Conservation (phyloP, 345 rosid genomes). For the Geranium rotundifolium region DNA sequence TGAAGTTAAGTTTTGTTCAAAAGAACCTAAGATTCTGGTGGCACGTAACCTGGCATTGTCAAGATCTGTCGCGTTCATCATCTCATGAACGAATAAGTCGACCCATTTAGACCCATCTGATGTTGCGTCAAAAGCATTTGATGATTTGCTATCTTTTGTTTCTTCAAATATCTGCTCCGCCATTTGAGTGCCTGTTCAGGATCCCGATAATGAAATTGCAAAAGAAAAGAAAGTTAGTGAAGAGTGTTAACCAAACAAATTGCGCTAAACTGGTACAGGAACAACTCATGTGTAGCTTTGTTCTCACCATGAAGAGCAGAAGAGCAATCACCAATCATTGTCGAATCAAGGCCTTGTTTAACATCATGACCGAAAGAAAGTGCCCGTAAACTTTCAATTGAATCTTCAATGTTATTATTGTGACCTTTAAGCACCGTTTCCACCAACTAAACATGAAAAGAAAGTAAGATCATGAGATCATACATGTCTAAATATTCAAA, state of each 20-base stretch:
- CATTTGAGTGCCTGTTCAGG: slow-evolving; percentile 14
- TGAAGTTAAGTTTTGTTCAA: slow-evolving; percentile 23
- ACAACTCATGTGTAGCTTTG: slow-evolving; percentile 13
- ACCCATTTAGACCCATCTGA: slow-evolving; percentile 34
- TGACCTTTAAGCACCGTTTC: slow-evolving; percentile 19
- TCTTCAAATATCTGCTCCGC: slow-evolving; percentile 9
- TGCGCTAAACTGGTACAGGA: background rate
- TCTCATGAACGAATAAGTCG: slow-evolving; percentile 37
- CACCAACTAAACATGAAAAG: slow-evolving; percentile 18
- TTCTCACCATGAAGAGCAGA: slow-evolving; percentile 5
- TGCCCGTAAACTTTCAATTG: slow-evolving; percentile 24
- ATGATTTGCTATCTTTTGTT: slow-evolving; percentile 3
- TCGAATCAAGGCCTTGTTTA: slow-evolving; percentile 10
- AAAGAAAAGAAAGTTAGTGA: background rate
- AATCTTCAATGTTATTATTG: slow-evolving; percentile 34
- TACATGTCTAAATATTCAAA: background rate
- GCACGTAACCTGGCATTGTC: slow-evolving; percentile 35
- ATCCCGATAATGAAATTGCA: background rate
- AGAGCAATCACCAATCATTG: slow-evolving; percentile 12
- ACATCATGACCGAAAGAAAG: slow-evolving; percentile 11
- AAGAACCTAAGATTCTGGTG: slow-evolving; percentile 29
- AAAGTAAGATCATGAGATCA: slow-evolving; percentile 5
- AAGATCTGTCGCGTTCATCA: slow-evolving; percentile 23
- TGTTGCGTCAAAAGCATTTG: slow-evolving; percentile 5
- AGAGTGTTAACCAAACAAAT: background rate